A percentile compares a stretch with the other conserved stretches of the same genome.
These are phyloP conservation scores for Globisporangium cederbergense DNA, from an alignment of 352 stramenopile species.

Conservation along the genomic window DNA sequence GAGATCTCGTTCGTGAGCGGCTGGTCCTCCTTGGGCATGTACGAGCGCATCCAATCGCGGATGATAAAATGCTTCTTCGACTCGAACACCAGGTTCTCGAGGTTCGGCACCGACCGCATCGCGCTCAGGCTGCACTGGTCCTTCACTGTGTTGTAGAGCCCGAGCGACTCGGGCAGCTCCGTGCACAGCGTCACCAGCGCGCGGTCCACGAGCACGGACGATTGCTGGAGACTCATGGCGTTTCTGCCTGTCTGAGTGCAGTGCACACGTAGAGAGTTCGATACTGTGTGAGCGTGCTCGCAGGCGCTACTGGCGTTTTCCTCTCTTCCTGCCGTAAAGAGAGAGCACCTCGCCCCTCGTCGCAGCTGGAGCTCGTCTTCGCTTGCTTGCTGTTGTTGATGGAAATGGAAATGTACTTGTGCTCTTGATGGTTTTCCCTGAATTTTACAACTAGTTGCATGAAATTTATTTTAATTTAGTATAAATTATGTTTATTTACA, in stretches of 20 bases:
- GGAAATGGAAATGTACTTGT: not conserved
- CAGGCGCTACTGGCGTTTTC: not conserved
- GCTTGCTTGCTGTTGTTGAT: not conserved
- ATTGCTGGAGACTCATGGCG: conserved; percentile 68
- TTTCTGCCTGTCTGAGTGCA: conserved; percentile 22
- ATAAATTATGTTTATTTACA: not conserved
- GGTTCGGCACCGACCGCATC: conserved; percentile 47
- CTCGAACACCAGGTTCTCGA: conserved; percentile 47
- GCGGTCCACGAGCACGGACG: conserved; percentile 67
- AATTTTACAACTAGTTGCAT: not conserved
- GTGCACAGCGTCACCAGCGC: conserved; percentile 72
- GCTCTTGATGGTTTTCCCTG: not conserved
- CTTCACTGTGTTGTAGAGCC: conserved; percentile 70
- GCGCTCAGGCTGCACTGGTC: conserved; percentile 62
- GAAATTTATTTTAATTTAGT: not conserved
- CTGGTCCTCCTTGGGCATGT: conserved; percentile 49
- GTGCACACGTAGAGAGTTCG: conserved; percentile 2
- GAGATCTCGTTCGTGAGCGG: conserved; percentile 46
- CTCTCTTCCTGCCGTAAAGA: not conserved
- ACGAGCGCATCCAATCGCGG: conserved; percentile 74
- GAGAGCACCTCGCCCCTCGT: not conserved
- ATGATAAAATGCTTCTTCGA: conserved; percentile 66
- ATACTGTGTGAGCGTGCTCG: not conserved
- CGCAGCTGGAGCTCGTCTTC: not conserved
- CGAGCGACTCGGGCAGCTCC: conserved; percentile 75